phyloP scores from a whole-genome alignment of 2,329 filamentous ascomycete species.

The Ascomycota sp. region DNA sequence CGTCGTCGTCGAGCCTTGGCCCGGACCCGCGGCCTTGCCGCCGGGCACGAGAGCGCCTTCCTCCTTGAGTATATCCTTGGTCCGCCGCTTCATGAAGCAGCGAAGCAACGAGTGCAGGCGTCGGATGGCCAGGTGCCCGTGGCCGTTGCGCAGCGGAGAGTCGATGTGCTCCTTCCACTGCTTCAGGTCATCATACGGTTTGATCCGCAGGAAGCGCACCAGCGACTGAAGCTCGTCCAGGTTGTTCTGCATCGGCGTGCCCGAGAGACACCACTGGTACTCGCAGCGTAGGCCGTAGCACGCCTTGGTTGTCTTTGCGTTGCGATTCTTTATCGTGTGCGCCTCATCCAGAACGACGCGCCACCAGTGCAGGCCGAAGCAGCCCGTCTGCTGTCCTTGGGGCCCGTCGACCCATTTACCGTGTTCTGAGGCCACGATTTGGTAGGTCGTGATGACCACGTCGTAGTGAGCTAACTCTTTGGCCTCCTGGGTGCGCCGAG shows the following conservation, averaged over 20 bases:
- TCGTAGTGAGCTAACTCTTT: slow-evolving; percentile 69
- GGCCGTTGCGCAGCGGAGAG: slow-evolving; percentile 70
- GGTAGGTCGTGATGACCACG: slow-evolving; percentile 92
- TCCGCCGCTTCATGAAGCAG: slow-evolving; percentile 96
- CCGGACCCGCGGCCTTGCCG: slow-evolving; percentile 35
- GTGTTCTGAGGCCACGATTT: slow-evolving; percentile 84
- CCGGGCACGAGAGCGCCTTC: slow-evolving; percentile 65
- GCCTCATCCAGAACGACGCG: slow-evolving; percentile 90
- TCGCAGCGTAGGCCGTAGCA: slow-evolving; percentile 68
- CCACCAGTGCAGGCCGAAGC: slow-evolving; percentile 88
- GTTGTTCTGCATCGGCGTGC: slow-evolving; percentile 96
- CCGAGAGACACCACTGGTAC: slow-evolving; percentile 90
- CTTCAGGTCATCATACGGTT: slow-evolving; percentile 68
- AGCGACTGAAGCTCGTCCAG: slow-evolving; percentile 88
- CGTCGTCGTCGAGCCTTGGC: slow-evolving; percentile 31
- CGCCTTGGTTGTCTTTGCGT: slow-evolving; percentile 85
- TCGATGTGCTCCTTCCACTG: slow-evolving; percentile 89
- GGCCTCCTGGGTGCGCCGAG: slow-evolving; percentile 59
- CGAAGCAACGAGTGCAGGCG: slow-evolving; percentile 68
- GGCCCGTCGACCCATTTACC: slow-evolving; percentile 42
- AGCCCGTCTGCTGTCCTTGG: slow-evolving; percentile 50
- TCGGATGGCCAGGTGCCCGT: slow-evolving; percentile 72
- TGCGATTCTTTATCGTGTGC: slow-evolving; percentile 95
- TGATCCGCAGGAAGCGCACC: slow-evolving; percentile 79
- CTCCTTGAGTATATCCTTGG: slow-evolving; percentile 86